A percentile compares a stretch with the other conserved stretches of the same genome.
These are phyloP conservation scores for Suaeda aralocaspica DNA, from an alignment of 148 eudicot genomes.

Conservation along the genomic window DNA sequence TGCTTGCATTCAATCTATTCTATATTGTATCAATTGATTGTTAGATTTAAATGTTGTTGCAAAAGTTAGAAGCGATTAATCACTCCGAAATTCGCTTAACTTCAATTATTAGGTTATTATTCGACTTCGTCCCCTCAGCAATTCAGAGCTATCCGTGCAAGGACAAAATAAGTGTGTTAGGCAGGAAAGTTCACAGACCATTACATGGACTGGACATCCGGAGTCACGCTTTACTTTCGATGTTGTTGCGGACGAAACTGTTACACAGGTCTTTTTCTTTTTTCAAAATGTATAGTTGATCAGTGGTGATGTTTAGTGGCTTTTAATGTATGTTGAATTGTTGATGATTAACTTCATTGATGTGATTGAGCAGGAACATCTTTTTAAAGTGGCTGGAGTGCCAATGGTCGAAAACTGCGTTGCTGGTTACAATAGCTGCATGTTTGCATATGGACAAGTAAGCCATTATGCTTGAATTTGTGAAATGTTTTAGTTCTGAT, in stretches of 20 bases:
- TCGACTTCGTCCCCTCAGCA: conserved; percentile 77
- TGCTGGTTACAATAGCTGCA: conserved; percentile 94
- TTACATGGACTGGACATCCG: conserved; percentile 97
- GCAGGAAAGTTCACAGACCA: conserved; percentile 83
- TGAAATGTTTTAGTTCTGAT: background rate
- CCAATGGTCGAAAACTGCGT: conserved; percentile 97
- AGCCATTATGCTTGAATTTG: conserved; percentile 26
- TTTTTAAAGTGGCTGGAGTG: conserved; percentile 90
- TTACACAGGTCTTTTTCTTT: conserved; percentile 62
- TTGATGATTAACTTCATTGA: conserved; percentile 7
- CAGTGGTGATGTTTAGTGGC: background rate
- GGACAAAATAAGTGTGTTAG: conserved; percentile 70
- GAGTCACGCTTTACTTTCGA: conserved; percentile 97
- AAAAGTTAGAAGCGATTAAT: background rate
- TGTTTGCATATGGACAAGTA: conserved; percentile 99
- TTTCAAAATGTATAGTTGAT: background rate
- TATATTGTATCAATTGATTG: background rate
- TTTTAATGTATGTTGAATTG: background rate
- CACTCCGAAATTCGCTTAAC: background rate
- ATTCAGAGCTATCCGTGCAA: conserved; percentile 75
- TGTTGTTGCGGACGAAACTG: conserved; percentile 85
- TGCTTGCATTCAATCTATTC: background rate
- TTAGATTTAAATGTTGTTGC: background rate
- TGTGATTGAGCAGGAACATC: conserved; percentile 61
- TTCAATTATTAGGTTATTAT: conserved; percentile 67